Conservation (phyloP, 805 yeast genomes). For the Metschnikowia baotianmanensis region DNA sequence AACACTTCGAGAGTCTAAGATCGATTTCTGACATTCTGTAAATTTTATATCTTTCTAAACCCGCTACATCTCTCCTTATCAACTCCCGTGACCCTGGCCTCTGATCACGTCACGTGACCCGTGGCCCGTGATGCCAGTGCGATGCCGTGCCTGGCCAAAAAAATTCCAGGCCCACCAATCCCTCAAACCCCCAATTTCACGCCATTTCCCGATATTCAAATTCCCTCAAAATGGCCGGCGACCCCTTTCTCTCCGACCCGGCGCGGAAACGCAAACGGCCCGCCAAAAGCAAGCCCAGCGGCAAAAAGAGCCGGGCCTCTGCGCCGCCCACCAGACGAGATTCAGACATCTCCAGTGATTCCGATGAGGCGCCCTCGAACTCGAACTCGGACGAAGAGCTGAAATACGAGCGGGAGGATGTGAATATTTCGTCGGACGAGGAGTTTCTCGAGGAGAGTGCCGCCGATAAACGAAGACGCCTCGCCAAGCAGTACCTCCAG, state of each 20-base stretch:
- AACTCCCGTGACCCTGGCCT: too few relatives aligned
- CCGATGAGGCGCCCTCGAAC: constrained; percentile 27
- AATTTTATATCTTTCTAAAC: too few relatives aligned
- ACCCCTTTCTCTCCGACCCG: constrained; percentile 64
- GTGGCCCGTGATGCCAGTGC: background rate
- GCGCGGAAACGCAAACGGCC: constrained; percentile 48
- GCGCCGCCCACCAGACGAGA: constrained; percentile 27
- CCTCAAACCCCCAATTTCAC: background rate
- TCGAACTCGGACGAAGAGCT: constrained; percentile 22
- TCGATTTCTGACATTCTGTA: too few relatives aligned
- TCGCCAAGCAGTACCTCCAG: constrained; percentile 89
- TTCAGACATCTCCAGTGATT: constrained; percentile 51
- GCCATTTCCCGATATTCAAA: too few relatives aligned
- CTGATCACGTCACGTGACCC: background rate
- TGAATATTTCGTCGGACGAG: constrained; percentile 59
- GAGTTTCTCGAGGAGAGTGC: constrained; percentile 75
- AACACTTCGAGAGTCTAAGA: too few relatives aligned
- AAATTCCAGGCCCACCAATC: background rate
- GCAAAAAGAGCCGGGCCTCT: constrained; percentile 17
- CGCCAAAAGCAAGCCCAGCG: constrained; percentile 17
- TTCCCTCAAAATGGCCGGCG: constrained; percentile 45
- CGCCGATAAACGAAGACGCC: constrained; percentile 89
- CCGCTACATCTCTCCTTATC: too few relatives aligned
- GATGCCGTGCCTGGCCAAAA: background rate
- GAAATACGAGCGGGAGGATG: constrained; percentile 9